A percentile compares a stretch with the other conserved stretches of the same genome.
Evolutionary conservation across 2,329 filamentous ascomycete genomes (phyloP).

Genomic region (Simplicillium aogashimaense): DNA sequence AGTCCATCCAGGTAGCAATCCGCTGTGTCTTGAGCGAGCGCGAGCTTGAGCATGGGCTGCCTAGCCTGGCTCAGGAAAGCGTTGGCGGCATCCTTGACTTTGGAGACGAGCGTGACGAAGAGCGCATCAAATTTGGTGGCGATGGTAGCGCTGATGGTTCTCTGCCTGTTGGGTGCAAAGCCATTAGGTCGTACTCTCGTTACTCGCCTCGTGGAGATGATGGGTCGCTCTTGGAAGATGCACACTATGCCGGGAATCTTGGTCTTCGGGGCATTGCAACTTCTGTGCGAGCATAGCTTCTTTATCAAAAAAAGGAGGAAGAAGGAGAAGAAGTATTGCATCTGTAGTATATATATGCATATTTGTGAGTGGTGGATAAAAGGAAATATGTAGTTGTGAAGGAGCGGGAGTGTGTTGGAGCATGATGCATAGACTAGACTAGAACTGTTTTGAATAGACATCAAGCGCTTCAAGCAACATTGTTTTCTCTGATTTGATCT

Average conservation of each 20-base stretch:
- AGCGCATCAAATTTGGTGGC: slow-evolving; percentile 15
- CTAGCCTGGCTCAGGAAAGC: slow-evolving; percentile 21
- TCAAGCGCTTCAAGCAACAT: too few species aligned
- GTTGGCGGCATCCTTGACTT: slow-evolving; percentile 31
- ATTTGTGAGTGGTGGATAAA: too few species aligned
- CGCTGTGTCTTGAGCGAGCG: slow-evolving; percentile 28
- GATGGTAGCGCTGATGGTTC: slow-evolving; percentile 28
- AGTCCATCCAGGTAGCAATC: slow-evolving; percentile 30
- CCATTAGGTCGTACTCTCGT: slow-evolving; percentile 19
- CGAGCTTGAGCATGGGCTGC: slow-evolving; percentile 19
- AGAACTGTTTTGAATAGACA: too few species aligned
- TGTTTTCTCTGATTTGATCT: too few species aligned
- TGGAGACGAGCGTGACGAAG: slow-evolving; percentile 24
- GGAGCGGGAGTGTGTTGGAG: too few species aligned
- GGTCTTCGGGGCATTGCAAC: slow-evolving; percentile 1
- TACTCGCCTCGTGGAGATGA: slow-evolving; percentile 31
- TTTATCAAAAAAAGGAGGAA: too few species aligned
- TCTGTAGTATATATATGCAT: too few species aligned
- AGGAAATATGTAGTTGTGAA: too few species aligned
- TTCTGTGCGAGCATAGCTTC: slow-evolving; percentile 2
- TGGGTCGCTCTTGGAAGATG: slow-evolving; percentile 21
- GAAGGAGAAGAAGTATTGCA: too few species aligned
- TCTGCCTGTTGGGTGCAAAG: slow-evolving; percentile 18
- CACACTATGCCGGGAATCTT: slow-evolving; percentile 7
- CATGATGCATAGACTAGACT: too few species aligned